These are phyloP conservation scores for Blastocystis sp. DNA, from an alignment of 352 stramenopile species.

Conservation along the genomic window DNA sequence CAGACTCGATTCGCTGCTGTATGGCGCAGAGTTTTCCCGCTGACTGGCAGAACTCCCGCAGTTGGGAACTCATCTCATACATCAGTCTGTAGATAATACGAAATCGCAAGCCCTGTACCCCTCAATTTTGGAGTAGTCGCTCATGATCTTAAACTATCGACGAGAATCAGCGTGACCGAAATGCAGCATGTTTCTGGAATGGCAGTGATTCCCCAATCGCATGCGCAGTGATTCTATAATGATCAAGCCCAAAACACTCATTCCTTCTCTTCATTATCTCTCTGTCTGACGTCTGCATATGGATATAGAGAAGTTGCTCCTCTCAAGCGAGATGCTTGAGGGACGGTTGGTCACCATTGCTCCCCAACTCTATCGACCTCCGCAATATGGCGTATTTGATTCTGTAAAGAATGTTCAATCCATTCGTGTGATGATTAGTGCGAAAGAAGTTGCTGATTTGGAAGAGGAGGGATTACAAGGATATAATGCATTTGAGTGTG, in stretches of 20 bases:
- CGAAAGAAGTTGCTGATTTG: neutral
- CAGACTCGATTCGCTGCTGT: slow-evolving; percentile 14
- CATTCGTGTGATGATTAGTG: neutral
- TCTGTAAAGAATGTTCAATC: neutral
- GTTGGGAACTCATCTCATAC: slow-evolving; percentile 13
- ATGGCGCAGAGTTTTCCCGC: neutral
- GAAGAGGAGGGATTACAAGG: slow-evolving; percentile 7
- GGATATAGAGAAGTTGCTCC: no score
- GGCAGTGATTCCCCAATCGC: neutral
- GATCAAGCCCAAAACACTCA: no score
- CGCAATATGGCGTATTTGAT: neutral
- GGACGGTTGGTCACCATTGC: neutral
- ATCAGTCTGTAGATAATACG: slow-evolving; percentile 8
- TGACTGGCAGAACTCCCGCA: neutral
- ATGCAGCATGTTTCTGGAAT: neutral
- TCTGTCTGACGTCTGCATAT: no score
- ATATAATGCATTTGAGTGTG: slow-evolving; percentile 26
- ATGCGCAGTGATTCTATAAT: neutral
- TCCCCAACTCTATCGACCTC: neutral
- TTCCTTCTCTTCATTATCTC: no score
- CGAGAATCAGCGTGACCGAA: neutral
- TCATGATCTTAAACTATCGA: neutral
- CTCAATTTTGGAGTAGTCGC: slow-evolving; percentile 3
- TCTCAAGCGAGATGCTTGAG: no score
- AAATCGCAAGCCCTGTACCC: neutral